Evolutionary conservation across 208 protist genomes (phyloP).

Genomic region (Angomonas ambiguus): DNA sequence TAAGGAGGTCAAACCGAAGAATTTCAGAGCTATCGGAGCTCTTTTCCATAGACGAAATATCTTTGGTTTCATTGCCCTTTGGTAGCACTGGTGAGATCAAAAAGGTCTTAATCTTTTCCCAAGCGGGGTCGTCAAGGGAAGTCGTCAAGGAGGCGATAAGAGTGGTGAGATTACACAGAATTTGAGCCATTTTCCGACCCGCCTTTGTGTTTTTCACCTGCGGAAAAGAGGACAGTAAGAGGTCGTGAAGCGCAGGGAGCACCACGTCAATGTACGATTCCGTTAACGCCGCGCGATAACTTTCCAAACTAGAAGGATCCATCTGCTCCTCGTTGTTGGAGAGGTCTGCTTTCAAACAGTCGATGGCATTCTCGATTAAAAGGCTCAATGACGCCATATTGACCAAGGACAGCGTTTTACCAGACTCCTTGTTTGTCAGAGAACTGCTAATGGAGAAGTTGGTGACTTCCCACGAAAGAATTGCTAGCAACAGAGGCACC

Average conservation of each 20-base stretch:
- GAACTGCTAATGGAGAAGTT: not conserved
- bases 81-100: constrained; percentile 4
- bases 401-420: constrained; percentile 14
- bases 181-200: not conserved
- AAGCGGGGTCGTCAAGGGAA: constrained; percentile 26
- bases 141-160: constrained; percentile 39
- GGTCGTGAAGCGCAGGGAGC: not conserved
- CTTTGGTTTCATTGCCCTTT: not conserved
- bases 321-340: not conserved
- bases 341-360: not conserved
- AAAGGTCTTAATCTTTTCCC: constrained; percentile 21
- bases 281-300: not conserved
- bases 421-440: not conserved
- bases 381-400: constrained; percentile 4
- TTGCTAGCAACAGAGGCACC: constrained; percentile 47
- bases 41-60: not conserved
- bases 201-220: not conserved
- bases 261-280: not conserved
- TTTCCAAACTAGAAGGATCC: not conserved
- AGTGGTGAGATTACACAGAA: constrained; percentile 35
- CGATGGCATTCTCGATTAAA: not conserved
- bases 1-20: not conserved
- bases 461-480: constrained; percentile 19
- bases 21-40: constrained; percentile 16
- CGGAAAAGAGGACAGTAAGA: not conserved